Base-by-base conservation (phyloP, 495 filamentous ascomycete genomes). In the Thermothielavioides terrestris region DNA sequence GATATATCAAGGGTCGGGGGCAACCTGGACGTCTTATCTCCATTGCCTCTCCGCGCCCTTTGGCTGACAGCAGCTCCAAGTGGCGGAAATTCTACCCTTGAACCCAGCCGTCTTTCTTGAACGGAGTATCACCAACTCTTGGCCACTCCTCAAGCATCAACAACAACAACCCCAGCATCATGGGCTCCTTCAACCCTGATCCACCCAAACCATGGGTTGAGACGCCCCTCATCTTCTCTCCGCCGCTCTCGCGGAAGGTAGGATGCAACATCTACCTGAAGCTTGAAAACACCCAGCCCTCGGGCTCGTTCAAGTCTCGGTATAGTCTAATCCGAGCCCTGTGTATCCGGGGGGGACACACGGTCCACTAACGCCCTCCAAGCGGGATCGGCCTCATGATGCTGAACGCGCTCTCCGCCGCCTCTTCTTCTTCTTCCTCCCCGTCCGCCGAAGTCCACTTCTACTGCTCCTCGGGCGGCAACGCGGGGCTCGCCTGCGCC, bases 271-370 rank as follows among this genome's bases (percentile, higher is more conserved):
- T 97, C 69, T 90, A 84, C 68, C 82, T 98, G 58, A 98, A 98
- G 64, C 81, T 96, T 48, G 91, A 98, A 52, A 87, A 87, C 67
- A 80, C 91, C 58, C 91, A 98, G 58, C 91, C 92, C 4, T 85
- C 86, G 4, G 89, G 88, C 38, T 94, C 89, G 9, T 98, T 96
- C 82, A 98, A 96, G 68, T 94, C 89, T 26, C 83, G 88, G 60
- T 65, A 56, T 9, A 43, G 25, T 18, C 15, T n/a, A n/a, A n/a
- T n/a, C n/a, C n/a, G n/a, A n/a, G n/a, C n/a, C n/a, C n/a, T n/a
- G n/a, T n/a, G n/a, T n/a, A n/a, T n/a, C n/a, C n/a, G n/a, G n/a
- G n/a, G n/a, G n/a, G n/a, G n/a, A n/a, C n/a, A n/a, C n/a, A n/a
- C n/a, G n/a, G n/a, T n/a, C 25, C 9, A 31, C 49, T 37, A 22